Base-by-base conservation (phyloP, 2,329 filamentous ascomycete species). In the Botrytis tulipae region DNA sequence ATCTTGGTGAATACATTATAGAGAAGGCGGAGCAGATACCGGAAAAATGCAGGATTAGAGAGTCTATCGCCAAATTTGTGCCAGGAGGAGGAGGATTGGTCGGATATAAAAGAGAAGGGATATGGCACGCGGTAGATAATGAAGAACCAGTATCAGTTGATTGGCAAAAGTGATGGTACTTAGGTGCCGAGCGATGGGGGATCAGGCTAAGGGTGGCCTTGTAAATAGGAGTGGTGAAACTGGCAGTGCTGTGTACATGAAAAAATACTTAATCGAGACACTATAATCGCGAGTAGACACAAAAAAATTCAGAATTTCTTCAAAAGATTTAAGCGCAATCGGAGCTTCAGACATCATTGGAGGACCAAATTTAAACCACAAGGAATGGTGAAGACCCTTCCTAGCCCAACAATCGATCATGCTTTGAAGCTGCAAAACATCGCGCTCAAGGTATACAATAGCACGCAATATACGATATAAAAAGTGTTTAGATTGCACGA, bases 1-100 rank as follows among this genome's bases (percentile, higher is more conserved):
- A 69, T n/a, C n/a, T 29, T 20, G 48, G 22, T 68, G 40, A 32
- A 1, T 69, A 25, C 32, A 16, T 60, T 20, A 10, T 69, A 20
- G 25, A 72, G 42, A 60, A 7, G 12, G 71, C 51, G n/a, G 62
- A 61, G 35, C 40, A 72, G 22, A 60, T 72, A 68, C 4, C 40
- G 4, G 54, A 72, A 60, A 42, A 32, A 8, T 44, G 18, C 29
- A 72, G 62, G 32, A 44, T 61, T 40, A 44, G 51, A 68, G 63
- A 68, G 32, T 60, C 51, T 60, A 35, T 46, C 25, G 46, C 48
- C 44, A 60, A 46, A 37, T 59, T 72, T 60, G 62, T 51, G 20
- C 22, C 22, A 35, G 62, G 35, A 22, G 37, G 42, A 68, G 29
- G 48, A 16, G 51, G 46, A 22, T 16, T 42, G 12, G n/a, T 69